Evolutionary conservation across 345 rosid genomes (phyloP).

Genomic region (Alliaria petiolata): DNA sequence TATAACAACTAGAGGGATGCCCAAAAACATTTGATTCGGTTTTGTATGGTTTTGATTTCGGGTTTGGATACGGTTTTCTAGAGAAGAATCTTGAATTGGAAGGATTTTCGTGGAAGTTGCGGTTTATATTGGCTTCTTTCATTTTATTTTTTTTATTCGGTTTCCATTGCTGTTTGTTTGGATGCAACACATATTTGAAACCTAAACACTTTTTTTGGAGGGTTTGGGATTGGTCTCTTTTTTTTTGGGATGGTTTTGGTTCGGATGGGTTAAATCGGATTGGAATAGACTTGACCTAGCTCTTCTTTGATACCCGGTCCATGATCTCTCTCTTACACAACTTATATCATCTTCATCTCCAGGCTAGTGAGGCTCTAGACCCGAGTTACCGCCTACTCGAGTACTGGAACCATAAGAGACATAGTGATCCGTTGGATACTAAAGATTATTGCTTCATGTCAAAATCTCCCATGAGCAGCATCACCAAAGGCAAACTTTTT

Average conservation of each 20-base stretch:
- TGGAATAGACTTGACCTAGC: too few species aligned
- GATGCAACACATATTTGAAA: background rate
- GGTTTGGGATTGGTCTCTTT: too few species aligned
- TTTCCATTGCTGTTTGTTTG: background rate
- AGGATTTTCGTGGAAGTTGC: too few species aligned
- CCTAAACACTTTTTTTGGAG: background rate
- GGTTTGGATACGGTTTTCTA: background rate
- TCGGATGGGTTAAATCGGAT: background rate
- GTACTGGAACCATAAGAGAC: slow-evolving; percentile 49
- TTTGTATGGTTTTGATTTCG: background rate
- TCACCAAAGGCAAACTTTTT: slow-evolving; percentile 20
- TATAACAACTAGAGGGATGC: background rate
- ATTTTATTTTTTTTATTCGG: too few species aligned
- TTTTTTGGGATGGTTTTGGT: background rate
- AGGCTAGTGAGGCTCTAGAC: slow-evolving; percentile 83
- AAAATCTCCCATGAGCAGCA: background rate
- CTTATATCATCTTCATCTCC: slow-evolving; percentile 13
- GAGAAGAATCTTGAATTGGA: background rate
- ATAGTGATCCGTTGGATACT: background rate
- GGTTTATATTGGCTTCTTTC: too few species aligned
- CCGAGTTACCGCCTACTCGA: slow-evolving; percentile 49
- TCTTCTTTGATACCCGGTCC: background rate
- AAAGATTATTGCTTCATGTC: background rate
- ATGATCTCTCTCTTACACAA: background rate
- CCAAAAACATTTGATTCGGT: background rate